Conservation (phyloP, 257 asterid species). For the Solanum chilense region DNA sequence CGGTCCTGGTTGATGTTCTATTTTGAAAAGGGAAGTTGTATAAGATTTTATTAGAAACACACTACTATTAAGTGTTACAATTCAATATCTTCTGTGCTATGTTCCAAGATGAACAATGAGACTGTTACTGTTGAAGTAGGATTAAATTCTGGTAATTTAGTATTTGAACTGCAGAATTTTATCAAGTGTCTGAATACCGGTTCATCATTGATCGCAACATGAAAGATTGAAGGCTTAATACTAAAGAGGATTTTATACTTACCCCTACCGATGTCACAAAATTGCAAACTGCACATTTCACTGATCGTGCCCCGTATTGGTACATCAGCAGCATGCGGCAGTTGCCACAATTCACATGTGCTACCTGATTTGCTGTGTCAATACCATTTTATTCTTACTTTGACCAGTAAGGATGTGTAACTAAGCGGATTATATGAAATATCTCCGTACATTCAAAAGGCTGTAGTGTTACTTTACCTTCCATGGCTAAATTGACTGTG, state of each 20-base stretch:
- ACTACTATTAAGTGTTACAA: not conserved
- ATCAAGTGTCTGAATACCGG: not conserved
- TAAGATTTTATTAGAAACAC: not conserved
- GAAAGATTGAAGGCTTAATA: not conserved
- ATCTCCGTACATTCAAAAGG: not conserved
- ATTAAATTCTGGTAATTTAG: not conserved
- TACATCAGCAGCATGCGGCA: constrained; percentile 42
- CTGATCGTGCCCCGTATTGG: constrained; percentile 43
- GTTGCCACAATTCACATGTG: constrained; percentile 51
- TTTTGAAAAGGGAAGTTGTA: not conserved
- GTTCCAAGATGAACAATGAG: not conserved
- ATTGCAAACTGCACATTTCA: constrained; percentile 51
- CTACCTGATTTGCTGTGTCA: constrained; percentile 45
- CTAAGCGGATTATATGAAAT: not conserved
- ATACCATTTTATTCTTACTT: not conserved
- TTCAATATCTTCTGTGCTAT: not conserved
- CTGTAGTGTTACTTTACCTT: constrained; percentile 14
- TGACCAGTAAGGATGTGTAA: not conserved
- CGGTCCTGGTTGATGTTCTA: not conserved
- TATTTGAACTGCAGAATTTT: not conserved
- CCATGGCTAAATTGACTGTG: constrained; percentile 44
- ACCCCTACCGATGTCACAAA: constrained; percentile 44
- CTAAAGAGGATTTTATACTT: constrained; percentile 3
- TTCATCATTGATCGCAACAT: not conserved
- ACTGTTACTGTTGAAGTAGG: not conserved